phyloP scores from a whole-genome alignment of 2,329 filamentous ascomycete genomes.

The Magnaporthiopsis incrustans region DNA sequence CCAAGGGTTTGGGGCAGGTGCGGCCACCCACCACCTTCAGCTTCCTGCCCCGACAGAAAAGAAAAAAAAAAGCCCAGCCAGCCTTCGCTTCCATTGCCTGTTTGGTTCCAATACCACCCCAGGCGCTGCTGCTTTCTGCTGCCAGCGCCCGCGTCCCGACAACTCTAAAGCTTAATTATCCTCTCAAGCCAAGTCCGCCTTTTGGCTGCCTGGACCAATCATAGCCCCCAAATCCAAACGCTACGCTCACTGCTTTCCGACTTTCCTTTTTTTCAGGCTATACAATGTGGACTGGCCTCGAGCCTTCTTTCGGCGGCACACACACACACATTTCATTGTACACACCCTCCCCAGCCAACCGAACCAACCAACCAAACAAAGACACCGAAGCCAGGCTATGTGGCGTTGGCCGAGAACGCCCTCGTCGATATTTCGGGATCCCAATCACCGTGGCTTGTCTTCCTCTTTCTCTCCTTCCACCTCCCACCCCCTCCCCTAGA shows the following conservation, averaged over 20 bases:
- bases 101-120: too few species aligned
- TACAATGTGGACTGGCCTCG: too few species aligned
- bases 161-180: conserved; percentile 10
- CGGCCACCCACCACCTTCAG: too few species aligned
- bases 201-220: neutral
- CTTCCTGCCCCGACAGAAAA: too few species aligned
- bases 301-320: too few species aligned
- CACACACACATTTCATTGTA: too few species aligned
- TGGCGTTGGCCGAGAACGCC: neutral
- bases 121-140: neutral
- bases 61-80: too few species aligned
- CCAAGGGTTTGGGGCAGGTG: neutral
- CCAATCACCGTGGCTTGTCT: neutral
- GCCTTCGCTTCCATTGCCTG: too few species aligned
- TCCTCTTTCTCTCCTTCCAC: neutral
- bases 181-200: conserved; percentile 10
- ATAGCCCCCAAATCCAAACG: neutral
- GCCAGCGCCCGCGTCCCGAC: neutral
- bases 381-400: neutral
- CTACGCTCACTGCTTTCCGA: neutral
- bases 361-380: too few species aligned
- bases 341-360: too few species aligned
- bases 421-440: neutral
- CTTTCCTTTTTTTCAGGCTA: neutral
- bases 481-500: too few species aligned